Base-by-base conservation (phyloP, 371 early-diverging fungal genomes). In the Gilbertella persicaria region DNA sequence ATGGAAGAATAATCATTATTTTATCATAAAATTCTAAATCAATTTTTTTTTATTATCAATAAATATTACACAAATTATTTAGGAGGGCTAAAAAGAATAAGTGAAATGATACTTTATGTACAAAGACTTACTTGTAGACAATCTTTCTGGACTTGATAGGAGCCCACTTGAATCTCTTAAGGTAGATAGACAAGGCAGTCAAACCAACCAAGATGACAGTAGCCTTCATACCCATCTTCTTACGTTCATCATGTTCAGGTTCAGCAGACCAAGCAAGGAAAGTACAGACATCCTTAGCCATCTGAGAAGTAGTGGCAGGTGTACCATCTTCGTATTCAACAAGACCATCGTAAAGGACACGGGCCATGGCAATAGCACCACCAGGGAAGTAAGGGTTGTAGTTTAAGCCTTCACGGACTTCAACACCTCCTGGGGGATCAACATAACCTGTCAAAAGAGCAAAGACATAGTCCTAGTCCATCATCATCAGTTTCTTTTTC, bases 341-440 rank as follows among this genome's bases (percentile, higher is more conserved):
- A 38, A 95, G 76, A 47, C 92, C 98, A 57, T 98, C 98, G 73
- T 87, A 97, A 36, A 98, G 66, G 50, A 88, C 80, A 65, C 91
- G 92, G 38, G 97, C 98, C 97, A 98, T 98, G 63, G 91, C 87
- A 79, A 98, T 98, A 53, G 97, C 93, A 62, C 98, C 97, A 58
- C 98, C 98, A 21, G 96, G 98, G 93, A 98, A 97, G 83, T 97
- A 98, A 41, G 95, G 94, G 85, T 98, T 98, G 83, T 94, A 97
- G 87, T 96, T 89, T 40, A 97, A 82, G 56, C 97, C 97, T 73
- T 95, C 96, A 76, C 96, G 90, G 48, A 97, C 72, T 62, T 87
- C 86, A 55, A 98, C 85, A 75, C 98, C 98, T 30, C 95, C 96
- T 43, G 98, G 98, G 30, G 98, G 88, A 61, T 97, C 98, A 65